phyloP scores from a whole-genome alignment of 2,329 filamentous ascomycete species.

The Didymella pinodella region DNA sequence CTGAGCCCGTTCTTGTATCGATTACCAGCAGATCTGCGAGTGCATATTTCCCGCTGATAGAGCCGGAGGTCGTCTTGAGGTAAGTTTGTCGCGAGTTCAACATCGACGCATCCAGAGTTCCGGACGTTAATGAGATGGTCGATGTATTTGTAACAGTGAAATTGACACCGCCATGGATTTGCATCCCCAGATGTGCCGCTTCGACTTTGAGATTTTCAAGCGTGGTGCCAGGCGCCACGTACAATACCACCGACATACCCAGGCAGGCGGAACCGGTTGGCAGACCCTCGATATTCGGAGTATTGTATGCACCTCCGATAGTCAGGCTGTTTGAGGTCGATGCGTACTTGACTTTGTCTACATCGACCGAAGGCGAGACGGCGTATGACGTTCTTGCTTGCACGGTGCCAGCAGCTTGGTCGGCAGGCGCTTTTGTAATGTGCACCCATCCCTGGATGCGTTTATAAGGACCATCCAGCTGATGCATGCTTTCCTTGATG shows the following conservation, averaged over 20 bases:
- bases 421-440: conserved; percentile 44
- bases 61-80: conserved; percentile 52
- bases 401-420: conserved; percentile 50
- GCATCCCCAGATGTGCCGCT: conserved; percentile 51
- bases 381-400: conserved; percentile 49
- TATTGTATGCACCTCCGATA: conserved; percentile 38
- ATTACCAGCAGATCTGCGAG: conserved; percentile 53
- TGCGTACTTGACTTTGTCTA: conserved; percentile 42
- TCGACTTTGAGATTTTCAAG: conserved; percentile 48
- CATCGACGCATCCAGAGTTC: conserved; percentile 44
- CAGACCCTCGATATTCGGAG: conserved; percentile 37
- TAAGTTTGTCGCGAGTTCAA: conserved; percentile 51
- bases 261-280: conserved; percentile 44
- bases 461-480: conserved; percentile 44
- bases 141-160: conserved; percentile 46
- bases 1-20: conserved; percentile 52
- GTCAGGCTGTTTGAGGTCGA: conserved; percentile 32
- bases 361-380: conserved; percentile 44
- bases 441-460: conserved; percentile 51
- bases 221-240: conserved; percentile 44
- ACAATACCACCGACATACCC: conserved; percentile 49
- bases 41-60: conserved; percentile 53
- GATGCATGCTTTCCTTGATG: conserved; percentile 43
- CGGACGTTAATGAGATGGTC: conserved; percentile 45
- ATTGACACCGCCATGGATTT: conserved; percentile 44